Percentiles rank a stretch among this genome's conserved stretches.
Conservation (phyloP, 305 asterid species). For the Fraxinus albicans region DNA sequence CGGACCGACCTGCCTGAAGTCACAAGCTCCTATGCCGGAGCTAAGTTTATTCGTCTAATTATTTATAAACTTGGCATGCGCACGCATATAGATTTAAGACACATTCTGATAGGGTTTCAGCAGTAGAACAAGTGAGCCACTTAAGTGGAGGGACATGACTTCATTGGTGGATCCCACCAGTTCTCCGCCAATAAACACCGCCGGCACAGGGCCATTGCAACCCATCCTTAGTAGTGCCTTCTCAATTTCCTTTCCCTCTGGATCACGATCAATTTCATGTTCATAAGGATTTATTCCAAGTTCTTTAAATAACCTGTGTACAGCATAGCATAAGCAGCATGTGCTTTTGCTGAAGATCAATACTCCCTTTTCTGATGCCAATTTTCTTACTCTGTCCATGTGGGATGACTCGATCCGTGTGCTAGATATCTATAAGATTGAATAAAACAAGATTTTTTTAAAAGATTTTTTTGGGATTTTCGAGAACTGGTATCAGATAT, state of each 20-base stretch:
- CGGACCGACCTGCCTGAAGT: background rate
- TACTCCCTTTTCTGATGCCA: conserved; percentile 54
- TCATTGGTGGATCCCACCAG: conserved; percentile 72
- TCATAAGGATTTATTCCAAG: conserved; percentile 45
- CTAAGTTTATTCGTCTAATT: background rate
- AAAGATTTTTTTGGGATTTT: background rate
- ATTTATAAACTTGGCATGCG: background rate
- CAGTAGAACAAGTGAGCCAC: conserved; percentile 55
- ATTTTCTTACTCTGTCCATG: conserved; percentile 59
- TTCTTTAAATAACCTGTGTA: conserved; percentile 51
- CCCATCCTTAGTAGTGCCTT: conserved; percentile 51
- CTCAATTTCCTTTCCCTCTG: conserved; percentile 64
- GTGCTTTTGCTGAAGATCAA: conserved; percentile 67
- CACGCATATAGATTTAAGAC: background rate
- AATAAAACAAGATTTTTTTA: background rate
- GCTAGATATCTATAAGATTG: background rate
- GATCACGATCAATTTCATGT: conserved; percentile 53
- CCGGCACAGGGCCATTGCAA: conserved; percentile 48
- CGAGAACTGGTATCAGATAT: background rate
- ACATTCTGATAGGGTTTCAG: conserved; percentile 39
- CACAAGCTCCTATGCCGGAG: background rate
- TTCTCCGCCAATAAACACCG: conserved; percentile 56
- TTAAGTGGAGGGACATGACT: conserved; percentile 76
- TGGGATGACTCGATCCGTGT: background rate
- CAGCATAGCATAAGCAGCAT: conserved; percentile 72